Percentiles rank a stretch among this genome's conserved stretches.
Evolutionary conservation across 2,329 filamentous ascomycete species (phyloP).

Genomic region (Aspergillus oerlinghausenensis): DNA sequence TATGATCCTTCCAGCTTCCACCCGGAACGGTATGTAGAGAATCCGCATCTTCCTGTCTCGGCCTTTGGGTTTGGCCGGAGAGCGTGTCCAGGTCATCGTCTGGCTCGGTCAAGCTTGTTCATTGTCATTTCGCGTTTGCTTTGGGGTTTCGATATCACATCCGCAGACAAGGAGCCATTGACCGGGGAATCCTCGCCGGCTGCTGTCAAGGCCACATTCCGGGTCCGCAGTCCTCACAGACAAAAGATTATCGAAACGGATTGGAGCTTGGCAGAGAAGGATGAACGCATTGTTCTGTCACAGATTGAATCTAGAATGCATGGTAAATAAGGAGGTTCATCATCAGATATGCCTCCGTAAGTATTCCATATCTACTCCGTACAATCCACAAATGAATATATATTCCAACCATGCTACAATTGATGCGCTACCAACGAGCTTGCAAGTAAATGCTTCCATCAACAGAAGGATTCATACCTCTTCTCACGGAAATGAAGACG

Average conservation of each 20-base stretch:
- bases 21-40: slow-evolving; percentile 30
- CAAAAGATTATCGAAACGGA: slow-evolving; percentile 1
- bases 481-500: no score
- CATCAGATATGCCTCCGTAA: no score
- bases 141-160: slow-evolving; percentile 6
- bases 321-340: not conserved
- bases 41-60: slow-evolving; percentile 3
- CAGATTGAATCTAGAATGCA: not conserved
- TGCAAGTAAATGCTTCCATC: no score
- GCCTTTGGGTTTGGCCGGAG: slow-evolving; percentile 12
- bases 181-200: not conserved
- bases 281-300: slow-evolving; percentile 1
- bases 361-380: no score
- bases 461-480: no score
- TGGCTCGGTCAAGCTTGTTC: slow-evolving; percentile 2
- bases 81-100: slow-evolving; percentile 5
- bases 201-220: slow-evolving; percentile 3
- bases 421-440: no score
- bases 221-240: not conserved
- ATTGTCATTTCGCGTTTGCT: slow-evolving; percentile 8
- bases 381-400: no score
- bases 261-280: not conserved
- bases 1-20: slow-evolving; percentile 33
- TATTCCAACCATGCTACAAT: no score
- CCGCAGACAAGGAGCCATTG: not conserved